These are phyloP conservation scores for Escovopsis sp. DNA, from an alignment of 2,329 filamentous ascomycete species.

Conservation along the genomic window DNA sequence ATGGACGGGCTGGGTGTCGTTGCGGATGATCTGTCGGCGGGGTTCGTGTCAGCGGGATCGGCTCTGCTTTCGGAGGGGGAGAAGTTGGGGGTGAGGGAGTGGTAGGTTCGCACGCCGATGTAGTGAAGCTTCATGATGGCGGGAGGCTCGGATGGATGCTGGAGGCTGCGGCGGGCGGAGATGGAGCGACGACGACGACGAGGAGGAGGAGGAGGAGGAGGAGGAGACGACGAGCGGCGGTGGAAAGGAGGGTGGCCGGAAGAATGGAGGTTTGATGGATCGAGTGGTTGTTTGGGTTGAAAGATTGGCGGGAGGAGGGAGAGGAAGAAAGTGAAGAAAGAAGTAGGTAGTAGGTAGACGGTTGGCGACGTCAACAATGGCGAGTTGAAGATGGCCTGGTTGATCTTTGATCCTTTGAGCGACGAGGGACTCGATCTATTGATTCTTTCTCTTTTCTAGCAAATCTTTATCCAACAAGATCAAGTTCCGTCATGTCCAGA, in stretches of 20 bases:
- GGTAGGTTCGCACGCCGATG: conserved; percentile 53
- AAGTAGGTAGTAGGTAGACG: not conserved
- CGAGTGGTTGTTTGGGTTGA: not conserved
- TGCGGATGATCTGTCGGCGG: conserved; percentile 56
- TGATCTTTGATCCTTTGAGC: too few relatives aligned
- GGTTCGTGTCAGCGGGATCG: not conserved
- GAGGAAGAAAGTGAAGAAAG: not conserved
- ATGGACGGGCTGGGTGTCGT: conserved; percentile 59
- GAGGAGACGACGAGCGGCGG: not conserved
- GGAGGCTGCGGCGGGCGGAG: not conserved
- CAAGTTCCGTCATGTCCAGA: too few relatives aligned
- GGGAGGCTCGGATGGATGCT: not conserved
- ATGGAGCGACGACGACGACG: not conserved
- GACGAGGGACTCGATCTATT: too few relatives aligned
- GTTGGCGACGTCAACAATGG: too few relatives aligned
- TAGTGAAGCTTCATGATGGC: conserved; percentile 72
- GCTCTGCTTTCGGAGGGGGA: not conserved
- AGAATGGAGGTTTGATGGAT: not conserved
- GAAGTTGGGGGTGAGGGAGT: conserved; percentile 4
- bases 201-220: not conserved
- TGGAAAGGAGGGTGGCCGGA: too few relatives aligned
- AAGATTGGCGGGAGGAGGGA: not conserved
- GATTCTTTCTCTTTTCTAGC: too few relatives aligned
- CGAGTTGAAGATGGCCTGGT: too few relatives aligned
- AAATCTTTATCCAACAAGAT: too few relatives aligned